Evolutionary conservation across 352 stramenopile species (phyloP).

Genomic region (Phytophthora idaei): DNA sequence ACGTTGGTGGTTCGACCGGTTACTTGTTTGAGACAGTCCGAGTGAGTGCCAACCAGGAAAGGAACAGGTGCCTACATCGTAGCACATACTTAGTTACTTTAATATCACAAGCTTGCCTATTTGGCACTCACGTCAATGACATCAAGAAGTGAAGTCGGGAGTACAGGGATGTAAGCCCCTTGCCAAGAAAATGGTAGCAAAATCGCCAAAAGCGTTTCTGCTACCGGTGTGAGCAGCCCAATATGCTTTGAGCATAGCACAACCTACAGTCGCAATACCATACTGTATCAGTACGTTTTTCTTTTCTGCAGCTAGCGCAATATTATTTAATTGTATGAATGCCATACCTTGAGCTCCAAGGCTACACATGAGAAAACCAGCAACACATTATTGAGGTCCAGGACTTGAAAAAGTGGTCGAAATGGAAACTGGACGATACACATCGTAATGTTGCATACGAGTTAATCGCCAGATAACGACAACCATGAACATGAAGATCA

Average conservation of each 20-base stretch:
- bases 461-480: background rate
- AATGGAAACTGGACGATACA: constrained; percentile 85
- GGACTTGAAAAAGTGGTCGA: constrained; percentile 90
- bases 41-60: constrained; percentile 93
- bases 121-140: constrained; percentile 88
- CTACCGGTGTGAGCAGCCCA: constrained; percentile 89
- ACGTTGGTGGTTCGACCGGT: constrained; percentile 78
- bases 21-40: constrained; percentile 72
- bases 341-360: constrained; percentile 85
- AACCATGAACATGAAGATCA: background rate
- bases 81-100: background rate
- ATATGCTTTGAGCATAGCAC: constrained; percentile 92
- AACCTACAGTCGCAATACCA: constrained; percentile 52
- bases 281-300: background rate
- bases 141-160: constrained; percentile 92
- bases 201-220: constrained; percentile 91
- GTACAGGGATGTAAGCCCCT: constrained; percentile 94
- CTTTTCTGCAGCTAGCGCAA: too few relatives aligned
- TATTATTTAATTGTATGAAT: background rate
- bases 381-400: constrained; percentile 93
- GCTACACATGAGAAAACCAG: constrained; percentile 91
- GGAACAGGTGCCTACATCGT: constrained; percentile 87
- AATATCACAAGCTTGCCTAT: background rate
- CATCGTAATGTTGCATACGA: background rate
- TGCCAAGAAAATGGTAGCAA: constrained; percentile 96